Evolutionary conservation across 176 grass and related monocot species (phyloP), one percentile per base, ranked within the genome.

Genomic region (Cenchrus fungigraminus): DNA sequence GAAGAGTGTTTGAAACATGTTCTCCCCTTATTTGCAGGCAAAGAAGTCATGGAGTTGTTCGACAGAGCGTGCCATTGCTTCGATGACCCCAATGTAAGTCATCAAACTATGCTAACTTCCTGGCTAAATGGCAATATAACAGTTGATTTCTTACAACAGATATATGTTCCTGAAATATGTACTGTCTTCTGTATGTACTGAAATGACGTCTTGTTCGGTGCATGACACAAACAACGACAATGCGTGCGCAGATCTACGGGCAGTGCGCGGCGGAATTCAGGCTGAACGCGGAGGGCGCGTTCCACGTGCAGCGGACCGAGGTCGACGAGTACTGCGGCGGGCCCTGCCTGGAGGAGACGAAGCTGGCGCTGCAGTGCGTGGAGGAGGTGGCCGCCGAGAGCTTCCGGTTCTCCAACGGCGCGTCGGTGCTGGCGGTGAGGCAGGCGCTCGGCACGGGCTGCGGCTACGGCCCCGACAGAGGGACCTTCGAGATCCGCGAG

Each of bases 401-500:
- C 68, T 94, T 94, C 90, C 40, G 49, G 19, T 94, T 94, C 90
- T 85, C 79, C 84, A 94, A 90, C 19, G 92, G 92, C 57, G 90
- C 90, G 4, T 85, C 90, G 2, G 61, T 94, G 31, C 78, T 70
- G 9, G 87, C 85, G 5, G 85, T 92, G 3, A 79, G 12, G 62
- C 65, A 59, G 66, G 90, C 90, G 50, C 84, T 94, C 9, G 59
- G 34, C 52, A 82, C 55, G 4, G 92, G 90, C 1, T 94, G 92
- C 67, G 54, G 92, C 82, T 25, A 90, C 69, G 85, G 83, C 17
- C 84, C 88, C 0, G 88, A 90, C 0, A 78, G 84, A 79, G 88
- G 84, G 6, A 90, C 79, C 28, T 90, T 90, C 17, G 79, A 86
- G 73, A 82, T 90, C 11, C 74, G 66, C 1, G 73, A 90, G 66